Conservation (phyloP, 139 green algal genomes). For the Axilococcus clingmanii region DNA sequence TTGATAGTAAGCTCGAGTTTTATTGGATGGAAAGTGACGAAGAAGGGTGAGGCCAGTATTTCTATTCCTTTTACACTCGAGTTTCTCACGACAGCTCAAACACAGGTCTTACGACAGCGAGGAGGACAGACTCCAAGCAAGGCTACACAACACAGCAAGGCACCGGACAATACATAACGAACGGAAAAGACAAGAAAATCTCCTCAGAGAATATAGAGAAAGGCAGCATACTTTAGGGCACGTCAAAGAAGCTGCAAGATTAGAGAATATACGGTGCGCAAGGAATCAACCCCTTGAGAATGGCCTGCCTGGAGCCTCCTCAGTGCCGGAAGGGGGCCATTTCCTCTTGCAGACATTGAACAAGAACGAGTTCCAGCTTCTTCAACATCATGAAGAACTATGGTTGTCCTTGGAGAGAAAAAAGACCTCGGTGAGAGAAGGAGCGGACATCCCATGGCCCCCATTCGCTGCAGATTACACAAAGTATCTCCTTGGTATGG, state of each 20-base stretch:
- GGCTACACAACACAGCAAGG: background rate
- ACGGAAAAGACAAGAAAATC: background rate
- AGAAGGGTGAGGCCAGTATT: background rate
- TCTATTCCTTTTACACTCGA: background rate
- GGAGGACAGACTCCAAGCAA: conserved; percentile 13
- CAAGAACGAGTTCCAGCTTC: too few species aligned
- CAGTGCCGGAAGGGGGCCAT: too few species aligned
- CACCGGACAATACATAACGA: background rate
- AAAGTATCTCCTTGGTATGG: background rate
- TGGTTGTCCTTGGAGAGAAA: background rate
- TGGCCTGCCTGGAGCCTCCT: too few species aligned
- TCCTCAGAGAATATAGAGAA: conserved; percentile 1
- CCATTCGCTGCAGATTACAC: background rate
- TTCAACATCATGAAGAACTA: too few species aligned
- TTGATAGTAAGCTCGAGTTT: too few species aligned
- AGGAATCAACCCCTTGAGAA: too few species aligned
- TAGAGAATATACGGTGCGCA: too few species aligned
- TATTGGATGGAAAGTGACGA: background rate
- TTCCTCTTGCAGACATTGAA: too few species aligned
- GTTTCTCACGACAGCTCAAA: background rate
- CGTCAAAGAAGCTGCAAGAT: background rate
- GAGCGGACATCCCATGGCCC: background rate
- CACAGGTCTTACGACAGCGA: conserved; percentile 27
- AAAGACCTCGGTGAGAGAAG: background rate
- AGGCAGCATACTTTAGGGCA: background rate